Evolutionary conservation across 2,329 filamentous ascomycete genomes (phyloP).

Genomic region (Fusarium heterosporum): DNA sequence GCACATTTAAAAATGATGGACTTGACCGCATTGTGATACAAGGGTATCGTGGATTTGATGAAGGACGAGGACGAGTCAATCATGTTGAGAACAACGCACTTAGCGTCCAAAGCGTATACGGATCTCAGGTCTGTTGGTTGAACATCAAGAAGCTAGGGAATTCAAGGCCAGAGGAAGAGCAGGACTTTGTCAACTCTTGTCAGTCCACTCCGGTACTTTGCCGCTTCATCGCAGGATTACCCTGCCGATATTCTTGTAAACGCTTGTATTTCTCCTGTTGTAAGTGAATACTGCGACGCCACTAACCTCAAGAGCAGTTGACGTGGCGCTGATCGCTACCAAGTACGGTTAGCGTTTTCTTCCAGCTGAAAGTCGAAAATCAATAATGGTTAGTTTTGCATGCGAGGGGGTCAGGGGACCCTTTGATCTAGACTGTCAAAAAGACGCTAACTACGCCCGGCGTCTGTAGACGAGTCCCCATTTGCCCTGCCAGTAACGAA

Average conservation of each 20-base stretch:
- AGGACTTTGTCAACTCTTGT: background rate
- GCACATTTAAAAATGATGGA: conserved; percentile 35
- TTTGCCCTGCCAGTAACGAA: too few relatives aligned
- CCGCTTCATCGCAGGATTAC: background rate
- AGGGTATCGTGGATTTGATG: conserved; percentile 27
- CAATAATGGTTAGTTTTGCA: background rate
- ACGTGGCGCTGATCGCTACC: background rate
- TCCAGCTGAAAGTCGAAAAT: conserved; percentile 9
- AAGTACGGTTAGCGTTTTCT: background rate
- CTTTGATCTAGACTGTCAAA: background rate
- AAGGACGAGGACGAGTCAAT: conserved; percentile 16
- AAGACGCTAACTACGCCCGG: too few relatives aligned
- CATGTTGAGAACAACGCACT: too few relatives aligned
- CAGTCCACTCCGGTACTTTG: background rate
- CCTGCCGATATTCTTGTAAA: background rate
- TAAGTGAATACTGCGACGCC: background rate
- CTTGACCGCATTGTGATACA: conserved; percentile 39
- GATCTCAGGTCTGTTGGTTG: background rate
- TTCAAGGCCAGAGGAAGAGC: background rate
- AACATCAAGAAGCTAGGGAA: too few relatives aligned
- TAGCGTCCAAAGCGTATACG: too few relatives aligned
- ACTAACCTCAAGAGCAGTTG: background rate
- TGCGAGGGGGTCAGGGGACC: background rate
- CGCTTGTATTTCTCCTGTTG: background rate
- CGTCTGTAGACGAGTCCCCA: background rate